phyloP scores from a whole-genome alignment of 192 early-diverging fungal genomes.

The Diversispora eburnea region DNA sequence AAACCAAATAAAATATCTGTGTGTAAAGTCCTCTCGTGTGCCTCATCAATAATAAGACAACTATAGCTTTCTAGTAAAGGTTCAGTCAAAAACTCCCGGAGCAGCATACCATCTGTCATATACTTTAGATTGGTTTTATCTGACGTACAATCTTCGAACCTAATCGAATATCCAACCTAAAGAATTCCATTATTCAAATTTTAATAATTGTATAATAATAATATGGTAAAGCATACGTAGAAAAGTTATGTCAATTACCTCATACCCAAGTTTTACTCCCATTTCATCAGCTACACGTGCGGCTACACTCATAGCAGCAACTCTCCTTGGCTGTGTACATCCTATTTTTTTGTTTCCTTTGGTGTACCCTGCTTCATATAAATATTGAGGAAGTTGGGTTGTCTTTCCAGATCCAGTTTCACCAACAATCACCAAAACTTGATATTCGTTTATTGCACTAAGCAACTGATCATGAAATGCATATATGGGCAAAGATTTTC shows the following conservation, averaged over 20 bases:
- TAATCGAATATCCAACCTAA: constrained; percentile 84
- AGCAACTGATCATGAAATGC: constrained; percentile 79
- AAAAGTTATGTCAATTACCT: constrained; percentile 50
- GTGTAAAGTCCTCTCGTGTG: constrained; percentile 94
- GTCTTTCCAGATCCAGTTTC: constrained; percentile 99
- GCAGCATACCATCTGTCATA: constrained; percentile 98
- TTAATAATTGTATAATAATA: background rate
- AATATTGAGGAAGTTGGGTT: constrained; percentile 97
- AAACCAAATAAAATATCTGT: constrained; percentile 97
- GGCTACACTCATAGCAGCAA: constrained; percentile 97
- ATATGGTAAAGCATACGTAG: background rate
- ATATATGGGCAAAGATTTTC: constrained; percentile 91
- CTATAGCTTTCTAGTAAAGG: constrained; percentile 88
- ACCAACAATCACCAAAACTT: constrained; percentile 91
- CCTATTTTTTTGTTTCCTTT: constrained; percentile 82
- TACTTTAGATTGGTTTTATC: constrained; percentile 95
- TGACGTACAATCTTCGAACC: constrained; percentile 96
- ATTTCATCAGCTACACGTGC: constrained; percentile 97
- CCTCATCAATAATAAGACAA: constrained; percentile 97
- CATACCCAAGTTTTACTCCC: constrained; percentile 84
- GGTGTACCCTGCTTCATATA: constrained; percentile 93
- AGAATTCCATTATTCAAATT: background rate
- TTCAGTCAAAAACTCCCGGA: constrained; percentile 96
- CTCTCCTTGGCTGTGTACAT: constrained; percentile 97
- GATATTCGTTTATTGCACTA: constrained; percentile 77